A percentile compares a stretch with the other conserved stretches of the same genome.
Evolutionary conservation across 352 stramenopile species (phyloP).

Genomic region (Albugo candida): DNA sequence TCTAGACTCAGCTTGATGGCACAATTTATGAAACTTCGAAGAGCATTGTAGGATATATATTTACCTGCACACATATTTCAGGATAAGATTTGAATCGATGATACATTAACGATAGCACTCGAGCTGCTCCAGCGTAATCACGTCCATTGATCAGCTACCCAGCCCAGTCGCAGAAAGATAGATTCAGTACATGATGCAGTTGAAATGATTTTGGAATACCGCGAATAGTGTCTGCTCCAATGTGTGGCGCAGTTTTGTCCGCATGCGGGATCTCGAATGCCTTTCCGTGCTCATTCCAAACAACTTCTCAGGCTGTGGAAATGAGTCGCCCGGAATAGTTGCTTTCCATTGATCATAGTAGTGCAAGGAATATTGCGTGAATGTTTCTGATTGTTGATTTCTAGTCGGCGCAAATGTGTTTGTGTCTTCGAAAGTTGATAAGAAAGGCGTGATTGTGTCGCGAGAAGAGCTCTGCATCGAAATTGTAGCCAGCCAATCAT

Average conservation of each 20-base stretch:
- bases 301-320: conserved; percentile 1
- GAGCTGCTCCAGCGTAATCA: conserved; percentile 44
- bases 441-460: too few relatives aligned
- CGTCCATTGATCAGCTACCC: conserved; percentile 36
- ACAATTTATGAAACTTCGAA: not conserved
- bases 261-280: not conserved
- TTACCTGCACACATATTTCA: conserved; percentile 41
- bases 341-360: conserved; percentile 39
- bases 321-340: conserved; percentile 7
- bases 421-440: too few relatives aligned
- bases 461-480: too few relatives aligned
- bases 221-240: conserved; percentile 22
- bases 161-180: not conserved
- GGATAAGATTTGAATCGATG: conserved; percentile 36
- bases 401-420: too few relatives aligned
- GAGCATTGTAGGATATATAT: not conserved
- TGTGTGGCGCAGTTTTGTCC: conserved; percentile 18
- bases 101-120: conserved; percentile 47
- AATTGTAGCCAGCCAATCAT: too few relatives aligned
- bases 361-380: conserved; percentile 6
- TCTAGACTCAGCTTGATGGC: conserved; percentile 37
- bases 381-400: too few relatives aligned
- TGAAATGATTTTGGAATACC: not conserved
- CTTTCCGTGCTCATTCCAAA: too few relatives aligned
- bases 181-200: not conserved